Percentiles rank a stretch among this genome's conserved stretches.
phyloP scores from a whole-genome alignment of 2,329 filamentous ascomycete species.

The Pyricularia grisea region DNA sequence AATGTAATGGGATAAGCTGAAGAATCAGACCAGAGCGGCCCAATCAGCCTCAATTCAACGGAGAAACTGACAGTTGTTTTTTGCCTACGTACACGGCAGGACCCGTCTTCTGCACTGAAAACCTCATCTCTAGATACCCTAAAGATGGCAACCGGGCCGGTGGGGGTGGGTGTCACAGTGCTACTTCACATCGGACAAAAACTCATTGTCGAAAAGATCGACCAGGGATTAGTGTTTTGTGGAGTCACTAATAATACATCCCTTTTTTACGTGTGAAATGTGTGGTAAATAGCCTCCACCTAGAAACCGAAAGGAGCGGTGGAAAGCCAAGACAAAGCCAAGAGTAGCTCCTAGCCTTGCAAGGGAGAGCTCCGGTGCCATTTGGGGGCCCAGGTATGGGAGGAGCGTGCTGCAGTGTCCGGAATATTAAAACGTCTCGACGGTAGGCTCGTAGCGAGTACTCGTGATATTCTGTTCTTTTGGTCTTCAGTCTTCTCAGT shows the following conservation, averaged over 20 bases:
- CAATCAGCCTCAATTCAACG: not conserved
- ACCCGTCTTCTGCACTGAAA: not conserved
- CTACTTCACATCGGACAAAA: not conserved
- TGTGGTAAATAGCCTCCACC: not conserved
- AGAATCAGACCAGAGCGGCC: not conserved
- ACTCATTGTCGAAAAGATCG: not conserved
- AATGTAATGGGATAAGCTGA: not conserved
- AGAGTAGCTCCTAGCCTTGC: not conserved
- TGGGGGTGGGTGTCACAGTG: not conserved
- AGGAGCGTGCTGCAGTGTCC: not conserved
- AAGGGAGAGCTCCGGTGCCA: not conserved
- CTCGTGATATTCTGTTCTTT: constrained; percentile 5
- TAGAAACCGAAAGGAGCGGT: not conserved
- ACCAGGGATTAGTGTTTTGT: not conserved
- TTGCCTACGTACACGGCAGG: not conserved
- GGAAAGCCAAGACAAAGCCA: not conserved
- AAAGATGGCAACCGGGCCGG: not conserved
- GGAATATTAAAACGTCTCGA: constrained; percentile 6
- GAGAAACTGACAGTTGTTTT: not conserved
- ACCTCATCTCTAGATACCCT: not conserved
- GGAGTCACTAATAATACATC: not conserved
- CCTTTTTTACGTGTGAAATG: not conserved
- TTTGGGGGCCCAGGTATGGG: not conserved
- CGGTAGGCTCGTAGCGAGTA: not conserved
- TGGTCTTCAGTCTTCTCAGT: constrained; percentile 10